phyloP scores from a whole-genome alignment of 140 eudicot genomes.

The Senecio squalidus region DNA sequence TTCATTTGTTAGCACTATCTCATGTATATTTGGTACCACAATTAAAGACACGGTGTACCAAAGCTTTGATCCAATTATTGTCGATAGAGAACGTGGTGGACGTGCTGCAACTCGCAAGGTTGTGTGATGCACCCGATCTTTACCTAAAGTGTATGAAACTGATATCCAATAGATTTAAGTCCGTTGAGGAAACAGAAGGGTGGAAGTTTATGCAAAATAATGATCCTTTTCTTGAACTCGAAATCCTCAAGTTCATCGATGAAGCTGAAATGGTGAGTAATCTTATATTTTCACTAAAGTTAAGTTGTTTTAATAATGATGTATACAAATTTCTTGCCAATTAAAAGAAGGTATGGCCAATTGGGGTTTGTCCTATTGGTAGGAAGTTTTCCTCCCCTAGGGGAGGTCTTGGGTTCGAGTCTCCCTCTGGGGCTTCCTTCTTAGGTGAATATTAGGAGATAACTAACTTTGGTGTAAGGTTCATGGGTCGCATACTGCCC shows the following conservation, averaged over 20 bases:
- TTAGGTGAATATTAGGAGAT: too few species aligned
- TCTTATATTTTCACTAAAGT: too few species aligned
- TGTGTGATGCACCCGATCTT: constrained; percentile 89
- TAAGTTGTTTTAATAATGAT: too few species aligned
- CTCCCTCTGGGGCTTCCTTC: too few species aligned
- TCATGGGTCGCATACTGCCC: too few species aligned
- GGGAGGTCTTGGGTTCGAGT: too few species aligned
- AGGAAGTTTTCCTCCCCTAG: too few species aligned
- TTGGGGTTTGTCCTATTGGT: too few species aligned
- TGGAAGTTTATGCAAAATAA: constrained; percentile 84
- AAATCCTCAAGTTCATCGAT: constrained; percentile 87
- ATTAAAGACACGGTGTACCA: constrained; percentile 64
- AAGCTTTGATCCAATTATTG: constrained; percentile 44
- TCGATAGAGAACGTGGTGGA: constrained; percentile 71
- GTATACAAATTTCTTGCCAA: too few species aligned
- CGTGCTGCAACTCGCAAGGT: constrained; percentile 70
- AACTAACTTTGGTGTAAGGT: too few species aligned
- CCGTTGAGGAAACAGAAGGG: constrained; percentile 73
- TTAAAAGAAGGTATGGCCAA: too few species aligned
- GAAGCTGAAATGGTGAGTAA: constrained; percentile 63
- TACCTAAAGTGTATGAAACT: constrained; percentile 76
- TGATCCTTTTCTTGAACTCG: constrained; percentile 82
- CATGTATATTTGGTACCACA: constrained; percentile 76
- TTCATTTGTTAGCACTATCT: constrained; percentile 80
- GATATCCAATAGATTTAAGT: constrained; percentile 43